Conservation (phyloP, 441 rosid genomes). For the Croton setiger region DNA sequence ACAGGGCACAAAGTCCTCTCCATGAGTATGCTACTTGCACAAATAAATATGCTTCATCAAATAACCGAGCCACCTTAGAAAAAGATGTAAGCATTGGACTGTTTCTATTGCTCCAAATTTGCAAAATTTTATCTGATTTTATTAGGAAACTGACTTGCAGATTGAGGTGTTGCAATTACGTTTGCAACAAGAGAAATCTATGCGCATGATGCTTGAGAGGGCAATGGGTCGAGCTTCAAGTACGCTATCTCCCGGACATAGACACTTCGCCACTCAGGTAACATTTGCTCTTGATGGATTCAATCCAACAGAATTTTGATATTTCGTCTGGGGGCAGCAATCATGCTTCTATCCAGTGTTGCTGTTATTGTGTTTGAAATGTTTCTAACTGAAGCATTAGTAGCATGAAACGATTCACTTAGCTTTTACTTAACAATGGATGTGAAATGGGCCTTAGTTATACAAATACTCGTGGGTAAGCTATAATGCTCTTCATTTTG, state of each 20-base stretch:
- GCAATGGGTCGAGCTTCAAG: constrained; percentile 90
- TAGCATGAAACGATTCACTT: not conserved
- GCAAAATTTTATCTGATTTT: not conserved
- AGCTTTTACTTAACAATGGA: not conserved
- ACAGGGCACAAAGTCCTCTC: constrained; percentile 43
- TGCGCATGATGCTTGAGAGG: constrained; percentile 69
- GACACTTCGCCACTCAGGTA: constrained; percentile 74
- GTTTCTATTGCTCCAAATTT: constrained; percentile 6
- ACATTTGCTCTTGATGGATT: not conserved
- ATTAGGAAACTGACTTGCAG: constrained; percentile 31
- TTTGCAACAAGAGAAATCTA: constrained; percentile 76
- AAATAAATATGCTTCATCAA: constrained; percentile 32
- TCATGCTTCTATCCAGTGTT: not conserved
- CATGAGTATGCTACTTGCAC: constrained; percentile 25
- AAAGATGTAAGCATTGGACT: constrained; percentile 56
- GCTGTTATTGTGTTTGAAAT: not conserved
- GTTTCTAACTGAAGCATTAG: not conserved
- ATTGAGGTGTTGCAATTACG: constrained; percentile 71
- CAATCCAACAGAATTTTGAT: not conserved
- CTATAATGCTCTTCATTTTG: not conserved
- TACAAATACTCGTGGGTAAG: not conserved
- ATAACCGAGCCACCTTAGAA: constrained; percentile 62
- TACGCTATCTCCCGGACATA: constrained; percentile 83
- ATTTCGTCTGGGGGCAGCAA: not conserved
- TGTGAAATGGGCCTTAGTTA: not conserved